phyloP scores from a whole-genome alignment of 164 flowering plant genomes.

The Piper longum region DNA sequence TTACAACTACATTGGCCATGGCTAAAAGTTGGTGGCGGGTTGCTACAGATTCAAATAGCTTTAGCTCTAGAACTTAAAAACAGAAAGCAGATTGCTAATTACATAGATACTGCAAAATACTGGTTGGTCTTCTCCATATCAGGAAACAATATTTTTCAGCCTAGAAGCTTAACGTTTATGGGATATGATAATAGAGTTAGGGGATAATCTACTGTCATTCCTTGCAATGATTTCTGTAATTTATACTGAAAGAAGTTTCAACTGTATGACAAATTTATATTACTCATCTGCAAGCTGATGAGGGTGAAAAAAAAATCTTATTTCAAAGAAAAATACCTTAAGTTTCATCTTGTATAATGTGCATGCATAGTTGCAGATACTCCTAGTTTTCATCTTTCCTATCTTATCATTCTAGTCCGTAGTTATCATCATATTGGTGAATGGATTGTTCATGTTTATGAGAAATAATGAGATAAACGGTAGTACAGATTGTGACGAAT shows the following conservation, averaged over 20 bases:
- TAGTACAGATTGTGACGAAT: too few species aligned
- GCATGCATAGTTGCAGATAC: neutral
- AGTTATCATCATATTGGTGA: neutral
- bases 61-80: neutral
- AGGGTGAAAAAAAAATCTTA: neutral
- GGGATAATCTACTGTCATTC: neutral
- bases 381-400: neutral
- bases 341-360: neutral
- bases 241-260: neutral
- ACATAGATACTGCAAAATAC: neutral
- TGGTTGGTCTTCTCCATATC: neutral
- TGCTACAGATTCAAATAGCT: neutral
- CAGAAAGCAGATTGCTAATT: neutral
- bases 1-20: neutral
- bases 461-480: too few species aligned
- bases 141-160: neutral
- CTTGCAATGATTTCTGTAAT: neutral
- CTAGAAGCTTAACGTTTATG: too few species aligned
- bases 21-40: neutral
- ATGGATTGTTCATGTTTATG: neutral
- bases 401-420: too few species aligned
- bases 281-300: neutral
- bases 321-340: neutral
- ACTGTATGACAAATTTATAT: neutral
- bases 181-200: neutral